Conservation (phyloP, 2,329 filamentous ascomycete species). For the Fusarium clavum region DNA sequence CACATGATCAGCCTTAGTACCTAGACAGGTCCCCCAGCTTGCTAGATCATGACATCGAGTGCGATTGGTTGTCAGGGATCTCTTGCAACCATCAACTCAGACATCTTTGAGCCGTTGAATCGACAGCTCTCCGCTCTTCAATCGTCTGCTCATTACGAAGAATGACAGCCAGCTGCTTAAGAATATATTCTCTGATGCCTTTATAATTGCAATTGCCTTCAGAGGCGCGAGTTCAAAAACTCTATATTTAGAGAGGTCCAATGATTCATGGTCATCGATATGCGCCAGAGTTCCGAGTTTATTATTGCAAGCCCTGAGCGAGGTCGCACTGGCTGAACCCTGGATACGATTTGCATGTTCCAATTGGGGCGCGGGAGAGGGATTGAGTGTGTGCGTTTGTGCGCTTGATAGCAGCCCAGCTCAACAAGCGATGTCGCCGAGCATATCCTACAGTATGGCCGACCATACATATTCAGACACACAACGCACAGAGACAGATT, state of each 20-base stretch:
- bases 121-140: conserved; percentile 25
- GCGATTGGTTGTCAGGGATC: conserved; percentile 40
- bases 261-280: conserved; percentile 21
- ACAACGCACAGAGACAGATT: background rate
- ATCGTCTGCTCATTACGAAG: conserved; percentile 14
- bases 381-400: conserved; percentile 33
- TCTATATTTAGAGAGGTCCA: conserved; percentile 1
- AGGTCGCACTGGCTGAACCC: conserved; percentile 35
- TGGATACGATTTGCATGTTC: conserved; percentile 35
- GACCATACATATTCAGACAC: conserved; percentile 16
- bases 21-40: conserved; percentile 33
- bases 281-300: conserved; percentile 28
- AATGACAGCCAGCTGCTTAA: conserved; percentile 3
- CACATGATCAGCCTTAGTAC: conserved; percentile 33
- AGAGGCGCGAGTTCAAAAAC: conserved; percentile 11
- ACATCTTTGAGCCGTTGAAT: conserved; percentile 32
- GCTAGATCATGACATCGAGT: conserved; percentile 31
- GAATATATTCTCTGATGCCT: background rate
- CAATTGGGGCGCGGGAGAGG: conserved; percentile 34
- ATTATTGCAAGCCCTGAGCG: conserved; percentile 32
- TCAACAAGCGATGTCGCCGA: conserved; percentile 38
- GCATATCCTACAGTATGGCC: conserved; percentile 18
- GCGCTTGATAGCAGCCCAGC: conserved; percentile 32
- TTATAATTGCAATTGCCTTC: conserved; percentile 20
- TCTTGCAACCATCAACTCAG: conserved; percentile 38